A percentile compares a stretch with the other conserved stretches of the same genome.
These are phyloP conservation scores for Pseudogymnoascus sp. DNA, from an alignment of 2,329 filamentous ascomycete genomes.

Conservation along the genomic window DNA sequence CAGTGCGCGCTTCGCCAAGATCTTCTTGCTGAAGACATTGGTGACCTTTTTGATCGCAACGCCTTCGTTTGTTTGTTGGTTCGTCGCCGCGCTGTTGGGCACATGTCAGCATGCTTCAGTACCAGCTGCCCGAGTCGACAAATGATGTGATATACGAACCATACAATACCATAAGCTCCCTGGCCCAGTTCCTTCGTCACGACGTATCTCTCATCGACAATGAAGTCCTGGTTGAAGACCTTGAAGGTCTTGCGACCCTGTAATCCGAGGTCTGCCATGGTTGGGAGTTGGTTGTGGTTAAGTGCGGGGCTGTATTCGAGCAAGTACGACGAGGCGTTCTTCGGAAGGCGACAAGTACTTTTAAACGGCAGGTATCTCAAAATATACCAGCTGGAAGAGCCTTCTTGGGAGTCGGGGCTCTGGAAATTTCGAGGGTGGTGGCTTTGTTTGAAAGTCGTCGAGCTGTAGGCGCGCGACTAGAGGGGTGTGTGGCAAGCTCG, in stretches of 20 bases:
- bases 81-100: not conserved
- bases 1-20: slow-evolving; percentile 92
- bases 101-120: slow-evolving; percentile 6
- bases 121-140: not conserved
- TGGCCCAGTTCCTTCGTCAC: slow-evolving; percentile 98
- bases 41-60: slow-evolving; percentile 99
- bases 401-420: not conserved
- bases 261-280: slow-evolving; percentile 25
- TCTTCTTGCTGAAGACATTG: slow-evolving; percentile 99
- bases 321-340: slow-evolving; percentile 1
- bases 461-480: slow-evolving; percentile 7
- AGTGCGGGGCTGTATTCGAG: slow-evolving; percentile 1
- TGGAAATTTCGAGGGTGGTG: slow-evolving; percentile 3
- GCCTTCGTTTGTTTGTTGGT: slow-evolving; percentile 50
- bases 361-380: slow-evolving; percentile 3
- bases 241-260: slow-evolving; percentile 85
- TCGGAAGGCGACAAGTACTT: not conserved
- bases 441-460: slow-evolving; percentile 4
- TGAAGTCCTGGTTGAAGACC: slow-evolving; percentile 99
- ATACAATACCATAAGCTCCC: slow-evolving; percentile 97
- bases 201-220: slow-evolving; percentile 95
- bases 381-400: slow-evolving; percentile 1
- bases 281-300: slow-evolving; percentile 11
- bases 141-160: slow-evolving; percentile 47
- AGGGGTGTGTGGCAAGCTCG: slow-evolving; percentile 7